Base-by-base conservation (phyloP, 2,329 filamentous ascomycete genomes). In the Xylaria polymorpha region DNA sequence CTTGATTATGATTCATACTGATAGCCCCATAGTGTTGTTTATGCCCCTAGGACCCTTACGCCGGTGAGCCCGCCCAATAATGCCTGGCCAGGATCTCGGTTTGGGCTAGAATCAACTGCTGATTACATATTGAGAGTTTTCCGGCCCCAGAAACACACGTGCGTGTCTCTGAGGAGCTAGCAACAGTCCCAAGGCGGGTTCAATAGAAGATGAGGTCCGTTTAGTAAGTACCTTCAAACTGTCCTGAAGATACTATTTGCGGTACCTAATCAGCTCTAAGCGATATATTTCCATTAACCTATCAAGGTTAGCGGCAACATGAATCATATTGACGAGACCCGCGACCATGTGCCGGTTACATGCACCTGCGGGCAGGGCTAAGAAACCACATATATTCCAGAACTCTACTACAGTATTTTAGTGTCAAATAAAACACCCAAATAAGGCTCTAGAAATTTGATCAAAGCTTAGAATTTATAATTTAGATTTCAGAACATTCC, bases 1-100 rank as follows among this genome's bases (percentile, higher is more conserved):
- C 22, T 37, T 56, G 22, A n/a, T 35, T 20, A 67, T 69, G 67
- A 69, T 67, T 69, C 67, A 69, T 69, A 57, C 22, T 50, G 43
- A 51, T 29, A 35, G 48, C 60, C 22, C 46, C 35, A 50, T 43
- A 32, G 10, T 58, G 6, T 20, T 20, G n/a, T 29, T 15, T 15
- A 14, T 12, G 39, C 25, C 39, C 10, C 20, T 44, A 55, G 53
- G 56, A 46, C 50, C 61, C 29, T 37, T 14, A 15, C 29, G 15
- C n/a, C n/a, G 18, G 46, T 32, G 41, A 61, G 14, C 20, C 41
- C 55, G 43, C 20, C n/a, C 9, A 5, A 51, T 43, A 41, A 3
- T 22, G 44, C 20, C 29, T 37, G 4, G 51, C 29, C 9, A 37
- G 12, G 32, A 9, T 32, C 29, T 37, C 10, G 18, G 51, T n/a